Evolutionary conservation across 192 early-diverging fungal genomes (phyloP), one percentile per base, ranked within the genome.

Genomic region (Linnemannia hyalina): DNA sequence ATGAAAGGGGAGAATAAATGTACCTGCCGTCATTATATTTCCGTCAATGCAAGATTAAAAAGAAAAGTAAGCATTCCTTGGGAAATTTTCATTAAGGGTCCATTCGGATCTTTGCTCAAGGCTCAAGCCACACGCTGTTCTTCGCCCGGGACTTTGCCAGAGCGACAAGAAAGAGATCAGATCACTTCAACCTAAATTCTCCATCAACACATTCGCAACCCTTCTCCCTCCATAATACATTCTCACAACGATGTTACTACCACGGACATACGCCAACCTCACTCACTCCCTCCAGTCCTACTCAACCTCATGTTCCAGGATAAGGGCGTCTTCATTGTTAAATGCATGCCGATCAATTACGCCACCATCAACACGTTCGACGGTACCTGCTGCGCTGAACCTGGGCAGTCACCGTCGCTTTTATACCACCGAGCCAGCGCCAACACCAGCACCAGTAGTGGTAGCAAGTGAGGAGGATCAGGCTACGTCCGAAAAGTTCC

Each of bases 401-500:
- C 23, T 18, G 63, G 47, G 8, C 68, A 54, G 44, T 47, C 23
- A 5, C 20, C 68, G 18, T 18, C 70, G 78, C 26, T 71, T 46
- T 65, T 80, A 80, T 73, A 73, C 54, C 36, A 73, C 70, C 44
- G 40, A 23, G 20, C 38, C 52, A 3, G 78, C 26, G 29, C 42
- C 70, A 26, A 46, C 38, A 46, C 5, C 71, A 46, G 42, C 71
- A 10, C 11, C 47, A 26, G 40, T n/a, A 42, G 47, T 40, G 18
- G 55, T 44, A 49, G 15, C 54, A 46, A 69, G 42, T 23, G 63
- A 73, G 6, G 36, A 68, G 23, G 77, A 79, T 23, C 55, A 20
- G 11, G 41, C 11, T 18, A 85, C 82, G 2, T 85, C 81, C 4
- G 88, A 90, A 38, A 88, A 92, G 44, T 71, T 94, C 6, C 87